A percentile compares a stretch with the other conserved stretches of the same genome.
phyloP scores from a whole-genome alignment of 2,329 filamentous ascomycete genomes.

The Chalaropsis thielavioides region DNA sequence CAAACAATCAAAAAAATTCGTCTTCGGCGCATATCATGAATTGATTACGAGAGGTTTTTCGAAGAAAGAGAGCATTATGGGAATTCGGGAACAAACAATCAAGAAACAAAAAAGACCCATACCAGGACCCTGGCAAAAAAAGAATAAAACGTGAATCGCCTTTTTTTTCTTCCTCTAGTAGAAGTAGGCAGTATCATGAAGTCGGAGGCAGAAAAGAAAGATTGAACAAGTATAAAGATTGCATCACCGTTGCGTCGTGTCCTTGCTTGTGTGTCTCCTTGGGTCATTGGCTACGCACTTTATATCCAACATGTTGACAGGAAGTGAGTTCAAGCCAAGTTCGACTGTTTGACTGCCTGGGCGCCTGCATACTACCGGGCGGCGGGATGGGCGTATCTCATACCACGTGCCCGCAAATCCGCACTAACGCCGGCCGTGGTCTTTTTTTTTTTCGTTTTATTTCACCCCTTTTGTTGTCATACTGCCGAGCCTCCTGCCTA shows the following conservation, averaged over 20 bases:
- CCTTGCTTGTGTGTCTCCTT: not conserved
- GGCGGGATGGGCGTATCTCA: no score
- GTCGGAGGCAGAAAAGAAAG: constrained; percentile 18
- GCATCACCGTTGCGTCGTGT: not conserved
- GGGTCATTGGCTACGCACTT: no score
- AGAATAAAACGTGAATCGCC: constrained; percentile 15
- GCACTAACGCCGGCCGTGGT: no score
- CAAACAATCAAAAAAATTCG: constrained; percentile 21
- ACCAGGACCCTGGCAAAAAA: constrained; percentile 13
- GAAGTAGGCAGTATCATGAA: not conserved
- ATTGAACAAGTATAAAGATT: constrained; percentile 12
- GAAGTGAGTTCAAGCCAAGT: no score
- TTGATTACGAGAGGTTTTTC: constrained; percentile 17
- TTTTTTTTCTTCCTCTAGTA: constrained; percentile 9
- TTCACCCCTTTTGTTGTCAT: no score
- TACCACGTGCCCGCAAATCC: no score
- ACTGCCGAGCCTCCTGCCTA: no score
- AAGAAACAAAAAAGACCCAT: constrained; percentile 15
- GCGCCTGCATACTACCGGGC: no score
- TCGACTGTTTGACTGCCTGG: no score
- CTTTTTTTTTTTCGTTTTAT: no score
- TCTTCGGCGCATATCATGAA: constrained; percentile 16
- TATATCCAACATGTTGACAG: no score
- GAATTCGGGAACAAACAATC: constrained; percentile 13
- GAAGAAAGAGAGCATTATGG: constrained; percentile 14